Base-by-base conservation (phyloP, 2,329 filamentous ascomycete species). In the Didymella keratinophila region DNA sequence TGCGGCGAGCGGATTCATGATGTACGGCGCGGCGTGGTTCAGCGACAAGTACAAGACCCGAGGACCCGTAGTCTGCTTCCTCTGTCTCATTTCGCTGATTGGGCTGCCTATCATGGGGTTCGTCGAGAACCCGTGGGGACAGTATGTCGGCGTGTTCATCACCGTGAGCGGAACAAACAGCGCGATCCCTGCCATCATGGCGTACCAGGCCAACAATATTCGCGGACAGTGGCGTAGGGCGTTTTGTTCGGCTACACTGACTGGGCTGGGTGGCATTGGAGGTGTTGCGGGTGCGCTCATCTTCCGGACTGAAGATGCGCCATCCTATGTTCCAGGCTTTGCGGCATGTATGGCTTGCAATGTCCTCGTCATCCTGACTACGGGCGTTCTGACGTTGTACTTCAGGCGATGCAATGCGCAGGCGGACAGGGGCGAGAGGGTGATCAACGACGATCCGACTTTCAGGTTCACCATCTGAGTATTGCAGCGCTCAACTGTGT, bases 101-200 rank as follows among this genome's bases (percentile, higher is more conserved):
- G 67, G 67, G 2, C 48, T 70, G n/a, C 67, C 67, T 0, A 70
- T 70, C 43, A 70, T 70, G 66, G 68, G 64, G 0, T 70, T 67
- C n/a, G 63, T 62, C 2, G 52, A 62, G 27, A 69, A 64, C 28
- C 64, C 66, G 6, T 69, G 64, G 64, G 68, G 53, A 12, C 64
- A 65, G 20, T 70, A 68, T 42, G 64, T 62, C 4, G 67, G 67
- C 12, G 67, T 68, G 20, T 70, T 70, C 34, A 65, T 70, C 52
- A 69, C 64, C 0, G 61, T 68, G 3, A 56, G 58, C 11, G 66
- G 66, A 0, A 67, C 66, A 1, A 67, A 70, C 43, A 61, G 58
- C 28, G 64, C 63, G 5, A 67, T 68, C 34, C 66, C 66, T 4
- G 44, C 51, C 0, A 65, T 70, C 23, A 67, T 70, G 63, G 63